A percentile compares a stretch with the other conserved stretches of the same genome.
phyloP scores from a whole-genome alignment of 2,329 filamentous ascomycete genomes.

The Ramularia endophylla region DNA sequence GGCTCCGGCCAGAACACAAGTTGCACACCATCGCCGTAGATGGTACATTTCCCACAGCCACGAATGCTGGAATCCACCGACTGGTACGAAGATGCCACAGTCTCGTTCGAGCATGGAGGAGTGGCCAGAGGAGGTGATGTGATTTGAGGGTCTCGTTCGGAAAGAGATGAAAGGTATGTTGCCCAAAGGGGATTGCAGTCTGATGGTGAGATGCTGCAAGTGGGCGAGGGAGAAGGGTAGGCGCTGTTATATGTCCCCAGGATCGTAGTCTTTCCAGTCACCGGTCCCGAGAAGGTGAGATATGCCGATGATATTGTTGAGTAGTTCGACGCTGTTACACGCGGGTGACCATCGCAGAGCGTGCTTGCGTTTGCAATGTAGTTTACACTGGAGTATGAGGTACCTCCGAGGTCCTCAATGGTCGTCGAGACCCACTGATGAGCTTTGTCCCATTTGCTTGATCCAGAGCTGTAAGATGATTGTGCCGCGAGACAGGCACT shows the following conservation, averaged over 20 bases:
- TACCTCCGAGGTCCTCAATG: slow-evolving; percentile 14
- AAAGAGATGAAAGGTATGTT: slow-evolving; percentile 21
- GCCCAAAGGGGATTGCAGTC: slow-evolving; percentile 27
- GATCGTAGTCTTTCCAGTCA: slow-evolving; percentile 9
- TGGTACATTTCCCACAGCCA: slow-evolving; percentile 28
- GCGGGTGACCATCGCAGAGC: slow-evolving; percentile 26
- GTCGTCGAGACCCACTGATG: slow-evolving; percentile 6
- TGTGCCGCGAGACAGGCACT: slow-evolving; percentile 3
- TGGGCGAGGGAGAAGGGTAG: slow-evolving; percentile 18
- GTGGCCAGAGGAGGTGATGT: slow-evolving; percentile 19
- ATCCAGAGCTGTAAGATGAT: slow-evolving; percentile 4
- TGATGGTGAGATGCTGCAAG: slow-evolving; percentile 20
- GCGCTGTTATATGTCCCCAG: slow-evolving; percentile 6
- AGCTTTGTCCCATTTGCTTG: slow-evolving; percentile 2
- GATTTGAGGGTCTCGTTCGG: slow-evolving; percentile 8
- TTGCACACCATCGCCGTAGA: slow-evolving; percentile 26
- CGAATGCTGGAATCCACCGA: slow-evolving; percentile 14
- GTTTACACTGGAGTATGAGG: slow-evolving; percentile 14
- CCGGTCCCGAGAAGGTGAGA: slow-evolving; percentile 9
- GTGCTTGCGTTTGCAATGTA: slow-evolving; percentile 27
- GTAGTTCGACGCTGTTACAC: slow-evolving; percentile 23
- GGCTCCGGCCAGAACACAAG: slow-evolving; percentile 27
- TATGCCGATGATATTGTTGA: slow-evolving; percentile 15
- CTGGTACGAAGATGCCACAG: slow-evolving; percentile 9
- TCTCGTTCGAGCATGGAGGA: slow-evolving; percentile 21